Conservation (phyloP, 2,329 filamentous ascomycete genomes). For the Rhinocladiella mackenziei region DNA sequence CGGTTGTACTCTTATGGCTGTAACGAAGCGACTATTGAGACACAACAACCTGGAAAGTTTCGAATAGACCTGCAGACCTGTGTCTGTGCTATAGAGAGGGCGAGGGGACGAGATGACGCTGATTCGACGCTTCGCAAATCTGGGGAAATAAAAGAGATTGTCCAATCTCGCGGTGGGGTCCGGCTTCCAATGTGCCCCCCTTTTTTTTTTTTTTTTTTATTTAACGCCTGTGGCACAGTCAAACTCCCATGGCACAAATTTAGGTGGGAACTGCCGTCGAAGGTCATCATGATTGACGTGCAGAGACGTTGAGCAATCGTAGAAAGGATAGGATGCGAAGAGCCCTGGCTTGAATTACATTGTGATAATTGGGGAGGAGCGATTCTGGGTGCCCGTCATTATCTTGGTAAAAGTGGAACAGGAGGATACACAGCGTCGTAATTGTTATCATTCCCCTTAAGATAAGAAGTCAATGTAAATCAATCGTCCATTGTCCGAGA, state of each 20-base stretch:
- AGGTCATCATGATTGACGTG: neutral
- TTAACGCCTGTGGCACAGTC: conserved; percentile 5
- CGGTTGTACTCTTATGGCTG: neutral
- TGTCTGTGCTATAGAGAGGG: no score
- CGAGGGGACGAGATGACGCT: conserved; percentile 7
- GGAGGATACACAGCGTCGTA: neutral
- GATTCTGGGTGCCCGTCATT: neutral
- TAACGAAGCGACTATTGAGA: neutral
- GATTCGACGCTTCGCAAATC: conserved; percentile 22
- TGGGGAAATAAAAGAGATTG: conserved; percentile 26
- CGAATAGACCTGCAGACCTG: conserved; percentile 5
- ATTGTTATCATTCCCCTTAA: no score
- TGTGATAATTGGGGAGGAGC: no score
- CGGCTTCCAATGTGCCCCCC: conserved; percentile 13
- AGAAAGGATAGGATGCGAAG: neutral
- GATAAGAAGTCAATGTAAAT: conserved; percentile 13
- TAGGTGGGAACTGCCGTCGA: conserved; percentile 10
- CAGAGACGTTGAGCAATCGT: neutral
- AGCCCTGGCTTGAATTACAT: no score
- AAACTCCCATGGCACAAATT: conserved; percentile 2
- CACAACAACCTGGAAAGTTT: conserved; percentile 2
- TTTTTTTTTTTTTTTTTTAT: conserved; percentile 4
- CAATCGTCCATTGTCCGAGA: conserved; percentile 12
- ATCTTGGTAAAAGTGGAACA: neutral
- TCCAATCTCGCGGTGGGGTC: conserved; percentile 22